Percentiles rank a stretch among this genome's conserved stretches.
Conservation (phyloP, 441 rosid species). For the Sinapis alba region DNA sequence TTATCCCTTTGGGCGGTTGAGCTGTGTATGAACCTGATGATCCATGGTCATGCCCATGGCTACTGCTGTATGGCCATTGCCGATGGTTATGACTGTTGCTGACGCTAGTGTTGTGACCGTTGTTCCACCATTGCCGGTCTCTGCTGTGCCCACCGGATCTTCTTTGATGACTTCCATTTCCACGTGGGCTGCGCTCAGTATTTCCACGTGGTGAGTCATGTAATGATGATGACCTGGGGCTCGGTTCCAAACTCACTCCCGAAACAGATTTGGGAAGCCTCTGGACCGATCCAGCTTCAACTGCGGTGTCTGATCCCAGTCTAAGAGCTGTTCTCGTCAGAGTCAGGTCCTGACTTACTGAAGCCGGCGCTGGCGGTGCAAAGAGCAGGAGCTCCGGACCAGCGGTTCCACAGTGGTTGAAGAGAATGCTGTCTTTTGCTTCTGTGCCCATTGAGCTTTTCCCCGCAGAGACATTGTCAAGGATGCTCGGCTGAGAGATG, state of each 20-base stretch:
- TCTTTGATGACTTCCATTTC: slow-evolving; percentile 36
- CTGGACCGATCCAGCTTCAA: slow-evolving; percentile 26
- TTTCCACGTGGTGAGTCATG: slow-evolving; percentile 33
- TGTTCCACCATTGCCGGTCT: slow-evolving; percentile 43
- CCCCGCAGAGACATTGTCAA: slow-evolving; percentile 45
- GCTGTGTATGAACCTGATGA: slow-evolving; percentile 56
- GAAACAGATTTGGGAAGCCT: slow-evolving; percentile 31
- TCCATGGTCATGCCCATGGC: slow-evolving; percentile 54
- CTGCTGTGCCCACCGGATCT: slow-evolving; percentile 37
- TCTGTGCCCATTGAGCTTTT: slow-evolving; percentile 54
- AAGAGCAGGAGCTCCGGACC: slow-evolving; percentile 53
- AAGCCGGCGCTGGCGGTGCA: slow-evolving; percentile 41
- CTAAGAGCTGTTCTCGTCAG: slow-evolving; percentile 43
- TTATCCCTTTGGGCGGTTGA: slow-evolving; percentile 69
- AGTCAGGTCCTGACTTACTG: slow-evolving; percentile 45
- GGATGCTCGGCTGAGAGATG: slow-evolving; percentile 42
- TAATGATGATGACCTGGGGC: slow-evolving; percentile 31
- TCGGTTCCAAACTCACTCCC: slow-evolving; percentile 32
- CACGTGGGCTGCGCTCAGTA: slow-evolving; percentile 38
- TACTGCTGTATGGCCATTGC: slow-evolving; percentile 46
- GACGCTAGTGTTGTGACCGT: slow-evolving; percentile 32
- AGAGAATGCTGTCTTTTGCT: slow-evolving; percentile 49
- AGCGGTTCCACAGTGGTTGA: slow-evolving; percentile 50
- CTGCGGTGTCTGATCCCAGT: slow-evolving; percentile 43
- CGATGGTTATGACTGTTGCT: slow-evolving; percentile 41